Conservation (phyloP, 495 filamentous ascomycete genomes). For the Podospora didyma region DNA sequence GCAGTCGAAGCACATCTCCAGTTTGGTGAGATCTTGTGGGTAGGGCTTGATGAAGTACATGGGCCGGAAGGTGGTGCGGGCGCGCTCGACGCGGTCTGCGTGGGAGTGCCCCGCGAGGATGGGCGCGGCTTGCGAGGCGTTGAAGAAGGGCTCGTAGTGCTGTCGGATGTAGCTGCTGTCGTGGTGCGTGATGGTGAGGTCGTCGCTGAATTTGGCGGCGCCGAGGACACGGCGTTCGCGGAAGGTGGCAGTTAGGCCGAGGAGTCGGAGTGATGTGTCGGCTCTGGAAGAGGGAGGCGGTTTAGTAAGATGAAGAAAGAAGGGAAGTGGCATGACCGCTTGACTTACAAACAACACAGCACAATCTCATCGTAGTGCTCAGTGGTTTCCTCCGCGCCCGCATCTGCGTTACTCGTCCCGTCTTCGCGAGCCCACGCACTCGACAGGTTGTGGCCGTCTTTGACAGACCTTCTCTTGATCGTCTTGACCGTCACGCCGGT, state of each 20-base stretch:
- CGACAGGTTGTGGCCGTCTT: slow-evolving; percentile 32
- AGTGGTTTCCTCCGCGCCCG: slow-evolving; percentile 16
- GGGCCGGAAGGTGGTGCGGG: slow-evolving; percentile 51
- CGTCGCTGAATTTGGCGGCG: slow-evolving; percentile 73
- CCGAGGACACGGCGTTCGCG: slow-evolving; percentile 65
- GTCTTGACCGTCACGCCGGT: slow-evolving; percentile 51
- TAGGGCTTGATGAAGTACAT: slow-evolving; percentile 84
- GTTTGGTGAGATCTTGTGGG: slow-evolving; percentile 56
- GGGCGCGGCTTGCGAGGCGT: slow-evolving; percentile 28
- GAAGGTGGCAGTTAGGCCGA: slow-evolving; percentile 58
- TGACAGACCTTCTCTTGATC: slow-evolving; percentile 25
- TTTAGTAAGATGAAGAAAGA: neutral
- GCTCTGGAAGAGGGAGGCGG: slow-evolving; percentile 30
- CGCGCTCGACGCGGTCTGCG: slow-evolving; percentile 25
- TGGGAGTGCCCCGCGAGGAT: slow-evolving; percentile 28
- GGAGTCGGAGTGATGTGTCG: slow-evolving; percentile 65
- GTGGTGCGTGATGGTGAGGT: slow-evolving; percentile 79
- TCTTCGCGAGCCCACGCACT: slow-evolving; percentile 27
- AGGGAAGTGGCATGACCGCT: too few species aligned
- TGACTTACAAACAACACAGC: slow-evolving; percentile 56
- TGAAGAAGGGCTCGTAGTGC: slow-evolving; percentile 71
- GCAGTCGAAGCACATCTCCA: slow-evolving; percentile 87
- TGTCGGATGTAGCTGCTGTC: slow-evolving; percentile 71
- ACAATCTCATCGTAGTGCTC: slow-evolving; percentile 69
- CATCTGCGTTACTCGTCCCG: slow-evolving; percentile 18